Evolutionary conservation across 75 land plant genomes (phyloP).

Genomic region (Cunninghamia lanceolata): DNA sequence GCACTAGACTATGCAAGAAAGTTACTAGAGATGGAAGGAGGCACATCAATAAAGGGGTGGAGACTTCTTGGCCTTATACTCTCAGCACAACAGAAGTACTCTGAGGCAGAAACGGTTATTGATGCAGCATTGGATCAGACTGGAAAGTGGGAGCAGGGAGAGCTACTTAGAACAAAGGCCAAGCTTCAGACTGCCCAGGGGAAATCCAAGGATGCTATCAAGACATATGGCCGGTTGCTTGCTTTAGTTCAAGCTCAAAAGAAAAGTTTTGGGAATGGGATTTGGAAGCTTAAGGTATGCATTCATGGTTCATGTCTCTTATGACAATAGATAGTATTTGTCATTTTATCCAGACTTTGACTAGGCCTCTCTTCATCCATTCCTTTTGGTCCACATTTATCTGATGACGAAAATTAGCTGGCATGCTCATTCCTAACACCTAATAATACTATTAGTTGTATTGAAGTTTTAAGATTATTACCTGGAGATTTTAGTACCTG

Average conservation of each 20-base stretch:
- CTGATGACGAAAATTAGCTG: too few relatives aligned
- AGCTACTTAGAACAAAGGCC: conserved; percentile 71
- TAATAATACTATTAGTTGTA: neutral
- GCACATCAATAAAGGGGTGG: conserved; percentile 62
- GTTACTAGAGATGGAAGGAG: conserved; percentile 65
- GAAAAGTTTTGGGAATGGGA: conserved; percentile 48
- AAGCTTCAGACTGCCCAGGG: conserved; percentile 75
- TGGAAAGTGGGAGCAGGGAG: conserved; percentile 83
- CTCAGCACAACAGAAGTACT: conserved; percentile 70
- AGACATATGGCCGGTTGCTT: conserved; percentile 79
- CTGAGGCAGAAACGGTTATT: conserved; percentile 74
- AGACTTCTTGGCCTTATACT: conserved; percentile 72
- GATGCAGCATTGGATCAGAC: conserved; percentile 85
- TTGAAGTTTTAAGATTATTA: neutral
- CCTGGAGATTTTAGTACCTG: neutral
- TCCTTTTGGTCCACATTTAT: neutral
- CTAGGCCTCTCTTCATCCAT: neutral
- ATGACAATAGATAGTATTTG: neutral
- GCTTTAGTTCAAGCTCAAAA: conserved; percentile 75
- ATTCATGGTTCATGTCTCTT: neutral
- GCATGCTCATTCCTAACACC: neutral
- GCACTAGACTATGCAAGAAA: conserved; percentile 78
- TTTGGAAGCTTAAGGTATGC: conserved; percentile 40
- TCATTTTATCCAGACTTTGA: neutral
- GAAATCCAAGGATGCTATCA: conserved; percentile 53